Conservation (phyloP, 2,329 filamentous ascomycete species). For the Dothiorella sarmentorum region DNA sequence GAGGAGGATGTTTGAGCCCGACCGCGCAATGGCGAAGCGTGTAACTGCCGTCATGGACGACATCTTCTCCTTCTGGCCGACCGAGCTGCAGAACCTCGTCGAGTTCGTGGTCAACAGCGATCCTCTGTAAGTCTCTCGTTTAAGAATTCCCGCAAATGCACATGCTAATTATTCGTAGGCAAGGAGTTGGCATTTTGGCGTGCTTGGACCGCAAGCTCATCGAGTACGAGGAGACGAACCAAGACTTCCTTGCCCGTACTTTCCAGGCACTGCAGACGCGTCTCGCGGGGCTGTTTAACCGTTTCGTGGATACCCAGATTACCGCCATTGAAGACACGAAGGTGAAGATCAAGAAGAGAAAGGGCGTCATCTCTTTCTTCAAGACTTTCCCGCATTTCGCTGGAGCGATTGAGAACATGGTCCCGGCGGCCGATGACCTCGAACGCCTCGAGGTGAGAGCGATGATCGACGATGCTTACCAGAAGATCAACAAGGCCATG, state of each 20-base stretch:
- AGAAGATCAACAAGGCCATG: constrained; percentile 88
- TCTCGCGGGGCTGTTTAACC: constrained; percentile 72
- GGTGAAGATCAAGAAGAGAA: constrained; percentile 98
- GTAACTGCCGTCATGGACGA: constrained; percentile 87
- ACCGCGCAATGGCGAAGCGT: constrained; percentile 78
- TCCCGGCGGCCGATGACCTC: constrained; percentile 46
- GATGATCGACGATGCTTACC: constrained; percentile 82
- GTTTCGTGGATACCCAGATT: constrained; percentile 92
- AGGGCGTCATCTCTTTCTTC: constrained; percentile 93
- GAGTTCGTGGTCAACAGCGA: constrained; percentile 81
- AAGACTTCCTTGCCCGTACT: constrained; percentile 80
- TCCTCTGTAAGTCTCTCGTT: constrained; percentile 63
- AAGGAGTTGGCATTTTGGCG: constrained; percentile 84
- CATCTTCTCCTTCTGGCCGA: constrained; percentile 77
- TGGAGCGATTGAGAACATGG: constrained; percentile 79
- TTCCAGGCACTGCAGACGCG: constrained; percentile 76
- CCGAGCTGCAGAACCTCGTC: constrained; percentile 73
- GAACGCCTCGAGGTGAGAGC: constrained; percentile 64
- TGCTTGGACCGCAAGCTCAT: constrained; percentile 74
- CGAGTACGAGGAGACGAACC: constrained; percentile 82
- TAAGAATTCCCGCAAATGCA: not conserved
- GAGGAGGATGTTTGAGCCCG: constrained; percentile 79
- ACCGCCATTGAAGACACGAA: constrained; percentile 96
- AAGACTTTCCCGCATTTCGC: constrained; percentile 87
- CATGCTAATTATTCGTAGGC: constrained; percentile 48